Conservation (phyloP, 1,284 basidiomycete species). For the Somion occarium region DNA sequence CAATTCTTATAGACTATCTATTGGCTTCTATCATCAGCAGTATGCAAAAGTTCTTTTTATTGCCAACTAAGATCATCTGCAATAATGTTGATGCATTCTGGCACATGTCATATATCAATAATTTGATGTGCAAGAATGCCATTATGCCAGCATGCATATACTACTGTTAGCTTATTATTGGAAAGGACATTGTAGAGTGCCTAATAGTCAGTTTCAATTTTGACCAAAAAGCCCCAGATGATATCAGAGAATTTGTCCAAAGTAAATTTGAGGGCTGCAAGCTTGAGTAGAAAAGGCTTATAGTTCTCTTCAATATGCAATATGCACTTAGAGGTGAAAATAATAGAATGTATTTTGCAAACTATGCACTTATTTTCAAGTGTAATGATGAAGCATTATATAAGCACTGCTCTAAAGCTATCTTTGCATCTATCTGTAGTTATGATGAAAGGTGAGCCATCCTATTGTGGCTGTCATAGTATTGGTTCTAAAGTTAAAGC, state of each 20-base stretch:
- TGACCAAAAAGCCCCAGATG: conserved; percentile 14
- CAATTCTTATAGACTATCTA: conserved; percentile 29
- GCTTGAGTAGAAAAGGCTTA: conserved; percentile 13
- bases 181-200: conserved; percentile 11
- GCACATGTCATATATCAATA: conserved; percentile 12
- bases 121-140: conserved; percentile 13
- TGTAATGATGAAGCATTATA: conserved; percentile 6
- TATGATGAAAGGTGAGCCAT: conserved; percentile 15
- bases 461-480: conserved; percentile 10
- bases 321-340: conserved; percentile 15
- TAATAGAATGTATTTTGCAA: conserved; percentile 9
- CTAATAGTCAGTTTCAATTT: conserved; percentile 17
- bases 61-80: conserved; percentile 11
- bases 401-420: conserved; percentile 15
- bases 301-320: conserved; percentile 18
- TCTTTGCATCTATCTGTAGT: conserved; percentile 17
- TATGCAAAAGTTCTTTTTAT: background rate
- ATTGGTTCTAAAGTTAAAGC: conserved; percentile 14
- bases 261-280: conserved; percentile 16
- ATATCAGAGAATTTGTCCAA: conserved; percentile 17
- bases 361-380: conserved; percentile 11
- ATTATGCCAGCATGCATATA: conserved; percentile 14
- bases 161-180: conserved; percentile 13
- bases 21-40: conserved; percentile 25
- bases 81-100: conserved; percentile 8